Conservation (phyloP, 768 basidiomycete genomes). For the Coprinopsis cinerea region DNA sequence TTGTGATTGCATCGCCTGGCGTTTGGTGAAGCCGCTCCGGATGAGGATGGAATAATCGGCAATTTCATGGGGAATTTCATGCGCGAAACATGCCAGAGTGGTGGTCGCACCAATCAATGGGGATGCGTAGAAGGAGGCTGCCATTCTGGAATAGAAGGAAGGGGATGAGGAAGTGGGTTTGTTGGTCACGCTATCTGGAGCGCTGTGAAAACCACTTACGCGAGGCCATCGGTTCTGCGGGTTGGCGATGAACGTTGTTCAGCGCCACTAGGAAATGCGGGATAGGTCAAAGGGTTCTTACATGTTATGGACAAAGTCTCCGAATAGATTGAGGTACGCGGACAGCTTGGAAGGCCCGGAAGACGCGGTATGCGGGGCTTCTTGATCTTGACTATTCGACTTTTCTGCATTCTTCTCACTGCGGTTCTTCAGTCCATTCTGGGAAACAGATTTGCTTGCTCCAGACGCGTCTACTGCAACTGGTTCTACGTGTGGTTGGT, state of each 20-base stretch:
- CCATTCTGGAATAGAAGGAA: conserved; percentile 52
- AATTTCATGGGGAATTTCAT: conserved; percentile 95
- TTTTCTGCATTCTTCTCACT: conserved; percentile 25
- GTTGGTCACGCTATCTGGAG: conserved; percentile 1
- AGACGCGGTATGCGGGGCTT: conserved; percentile 22
- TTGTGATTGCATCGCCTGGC: conserved; percentile 89
- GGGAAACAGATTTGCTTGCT: conserved; percentile 30
- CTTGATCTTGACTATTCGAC: conserved; percentile 13
- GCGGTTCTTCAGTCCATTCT: conserved; percentile 48
- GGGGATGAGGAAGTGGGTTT: neutral
- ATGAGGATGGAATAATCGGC: conserved; percentile 95
- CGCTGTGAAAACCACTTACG: conserved; percentile 44
- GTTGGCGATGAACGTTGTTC: conserved; percentile 11
- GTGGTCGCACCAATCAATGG: conserved; percentile 91
- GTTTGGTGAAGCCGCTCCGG: conserved; percentile 85
- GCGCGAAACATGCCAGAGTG: conserved; percentile 91
- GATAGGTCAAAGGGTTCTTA: conserved; percentile 28
- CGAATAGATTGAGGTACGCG: conserved; percentile 89
- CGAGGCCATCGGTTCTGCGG: conserved; percentile 83
- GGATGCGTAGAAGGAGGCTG: conserved; percentile 95
- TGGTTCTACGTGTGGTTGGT: conserved; percentile 20
- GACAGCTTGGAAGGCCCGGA: conserved; percentile 75
- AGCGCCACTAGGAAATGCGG: conserved; percentile 12
- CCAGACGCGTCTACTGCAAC: conserved; percentile 41
- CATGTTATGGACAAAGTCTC: conserved; percentile 95